These are phyloP conservation scores for Suhomyces terraborum DNA, from an alignment of 1,139 yeast genomes.

Conservation along the genomic window DNA sequence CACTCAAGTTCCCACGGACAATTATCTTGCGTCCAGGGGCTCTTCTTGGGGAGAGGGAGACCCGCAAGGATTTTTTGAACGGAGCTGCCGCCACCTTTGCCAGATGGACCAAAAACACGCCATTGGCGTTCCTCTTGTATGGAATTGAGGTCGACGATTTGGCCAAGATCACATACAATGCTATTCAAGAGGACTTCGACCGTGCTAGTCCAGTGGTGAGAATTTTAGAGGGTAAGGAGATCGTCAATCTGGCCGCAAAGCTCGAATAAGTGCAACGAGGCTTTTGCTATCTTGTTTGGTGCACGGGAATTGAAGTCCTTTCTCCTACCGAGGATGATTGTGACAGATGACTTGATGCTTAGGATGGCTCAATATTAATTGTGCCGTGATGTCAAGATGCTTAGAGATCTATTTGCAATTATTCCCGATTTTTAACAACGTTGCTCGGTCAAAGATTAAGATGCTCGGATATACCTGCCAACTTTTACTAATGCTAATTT, in stretches of 20 bases:
- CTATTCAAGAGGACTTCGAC: constrained; percentile 3
- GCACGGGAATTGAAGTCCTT: no score
- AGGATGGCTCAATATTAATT: no score
- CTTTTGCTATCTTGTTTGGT: no score
- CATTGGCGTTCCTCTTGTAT: constrained; percentile 22
- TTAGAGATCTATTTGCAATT: background rate
- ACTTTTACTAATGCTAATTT: no score
- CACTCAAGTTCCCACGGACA: constrained; percentile 62
- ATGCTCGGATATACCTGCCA: background rate
- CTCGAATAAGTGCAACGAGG: constrained; percentile 1
- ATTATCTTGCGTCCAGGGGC: constrained; percentile 73
- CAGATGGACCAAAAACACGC: constrained; percentile 33
- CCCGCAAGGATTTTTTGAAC: constrained; percentile 39
- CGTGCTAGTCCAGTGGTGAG: constrained; percentile 8
- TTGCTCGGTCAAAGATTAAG: background rate
- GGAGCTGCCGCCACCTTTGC: constrained; percentile 33
- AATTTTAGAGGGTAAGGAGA: constrained; percentile 3
- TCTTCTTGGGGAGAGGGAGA: constrained; percentile 61
- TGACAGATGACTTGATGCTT: no score
- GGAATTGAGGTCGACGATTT: constrained; percentile 33
- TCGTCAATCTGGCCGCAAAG: constrained; percentile 6
- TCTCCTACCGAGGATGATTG: no score
- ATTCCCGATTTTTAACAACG: background rate
- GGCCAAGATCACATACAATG: constrained; percentile 1
- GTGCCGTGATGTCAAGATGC: no score